phyloP scores from a whole-genome alignment of 2,329 filamentous ascomycete species.

The Colletotrichum horii region DNA sequence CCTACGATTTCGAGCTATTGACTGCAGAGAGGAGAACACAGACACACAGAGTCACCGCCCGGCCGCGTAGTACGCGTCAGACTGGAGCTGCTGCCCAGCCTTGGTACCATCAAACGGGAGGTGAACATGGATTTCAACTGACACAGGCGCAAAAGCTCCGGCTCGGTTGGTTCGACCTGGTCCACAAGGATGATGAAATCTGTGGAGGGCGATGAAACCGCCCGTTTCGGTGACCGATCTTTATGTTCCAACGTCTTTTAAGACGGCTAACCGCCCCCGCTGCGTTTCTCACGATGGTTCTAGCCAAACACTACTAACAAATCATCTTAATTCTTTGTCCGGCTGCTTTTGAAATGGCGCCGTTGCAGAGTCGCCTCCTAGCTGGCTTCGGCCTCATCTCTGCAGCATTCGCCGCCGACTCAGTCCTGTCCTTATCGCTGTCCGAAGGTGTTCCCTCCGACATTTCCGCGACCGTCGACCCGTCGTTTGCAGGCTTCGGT shows the following conservation, averaged over 20 bases:
- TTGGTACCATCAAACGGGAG: not conserved
- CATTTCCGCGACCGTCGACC: constrained; percentile 3
- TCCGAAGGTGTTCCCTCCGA: constrained; percentile 4
- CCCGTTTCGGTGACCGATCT: not conserved
- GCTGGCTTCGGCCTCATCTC: constrained; percentile 7
- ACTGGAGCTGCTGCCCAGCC: constrained; percentile 8
- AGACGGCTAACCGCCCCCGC: not conserved
- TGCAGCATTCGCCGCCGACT: constrained; percentile 1
- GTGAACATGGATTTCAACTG: not conserved
- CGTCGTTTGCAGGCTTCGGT: constrained; percentile 18
- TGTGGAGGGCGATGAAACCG: not conserved
- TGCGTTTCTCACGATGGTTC: not conserved
- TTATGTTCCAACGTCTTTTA: not conserved
- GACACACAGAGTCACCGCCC: not conserved
- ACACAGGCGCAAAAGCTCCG: not conserved
- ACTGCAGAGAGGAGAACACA: not conserved
- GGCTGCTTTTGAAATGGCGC: constrained; percentile 4
- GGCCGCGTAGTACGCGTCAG: constrained; percentile 11
- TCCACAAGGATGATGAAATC: constrained; percentile 20
- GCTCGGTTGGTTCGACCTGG: not conserved
- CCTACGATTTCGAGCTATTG: not conserved
- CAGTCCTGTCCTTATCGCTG: not conserved
- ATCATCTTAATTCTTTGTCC: not conserved
- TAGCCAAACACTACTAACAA: not conserved
- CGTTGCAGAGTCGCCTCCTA: constrained; percentile 12